A percentile compares a stretch with the other conserved stretches of the same genome.
phyloP scores from a whole-genome alignment of 2,329 filamentous ascomycete genomes.

The Lecanicillium sp. region DNA sequence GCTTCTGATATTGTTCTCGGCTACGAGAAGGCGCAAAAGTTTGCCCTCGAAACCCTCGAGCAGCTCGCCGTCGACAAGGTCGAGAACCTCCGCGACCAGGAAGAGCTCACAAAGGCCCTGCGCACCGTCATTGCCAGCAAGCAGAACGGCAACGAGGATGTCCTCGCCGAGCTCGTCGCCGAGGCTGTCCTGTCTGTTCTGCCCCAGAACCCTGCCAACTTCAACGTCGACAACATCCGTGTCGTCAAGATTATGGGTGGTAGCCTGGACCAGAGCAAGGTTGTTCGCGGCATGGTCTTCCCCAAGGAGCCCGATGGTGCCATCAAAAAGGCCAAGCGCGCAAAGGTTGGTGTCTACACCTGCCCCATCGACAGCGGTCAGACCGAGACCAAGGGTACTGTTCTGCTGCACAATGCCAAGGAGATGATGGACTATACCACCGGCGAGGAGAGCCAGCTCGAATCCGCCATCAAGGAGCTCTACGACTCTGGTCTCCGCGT shows the following conservation, averaged over 20 bases:
- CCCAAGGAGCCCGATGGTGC: constrained; percentile 87
- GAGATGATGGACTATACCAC: constrained; percentile 99
- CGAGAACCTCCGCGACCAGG: constrained; percentile 68
- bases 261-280: constrained; percentile 83
- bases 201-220: constrained; percentile 90
- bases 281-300: constrained; percentile 98
- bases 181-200: constrained; percentile 80
- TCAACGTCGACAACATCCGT: constrained; percentile 98
- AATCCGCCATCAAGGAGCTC: constrained; percentile 87
- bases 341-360: constrained; percentile 94
- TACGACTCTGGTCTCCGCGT: constrained; percentile 90
- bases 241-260: constrained; percentile 99
- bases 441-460: constrained; percentile 88
- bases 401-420: constrained; percentile 91
- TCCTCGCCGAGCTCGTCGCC: constrained; percentile 77
- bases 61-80: constrained; percentile 88
- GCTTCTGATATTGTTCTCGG: constrained; percentile 95
- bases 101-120: constrained; percentile 89
- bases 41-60: constrained; percentile 77
- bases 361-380: constrained; percentile 93
- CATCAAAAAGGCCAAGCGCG: constrained; percentile 83
- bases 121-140: constrained; percentile 94
- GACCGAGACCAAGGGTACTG: constrained; percentile 98
- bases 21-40: constrained; percentile 89
- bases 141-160: constrained; percentile 87